Percentiles rank a stretch among this genome's conserved stretches.
Evolutionary conservation across 768 basidiomycete species (phyloP).

Genomic region (Phallus indusiatus): DNA sequence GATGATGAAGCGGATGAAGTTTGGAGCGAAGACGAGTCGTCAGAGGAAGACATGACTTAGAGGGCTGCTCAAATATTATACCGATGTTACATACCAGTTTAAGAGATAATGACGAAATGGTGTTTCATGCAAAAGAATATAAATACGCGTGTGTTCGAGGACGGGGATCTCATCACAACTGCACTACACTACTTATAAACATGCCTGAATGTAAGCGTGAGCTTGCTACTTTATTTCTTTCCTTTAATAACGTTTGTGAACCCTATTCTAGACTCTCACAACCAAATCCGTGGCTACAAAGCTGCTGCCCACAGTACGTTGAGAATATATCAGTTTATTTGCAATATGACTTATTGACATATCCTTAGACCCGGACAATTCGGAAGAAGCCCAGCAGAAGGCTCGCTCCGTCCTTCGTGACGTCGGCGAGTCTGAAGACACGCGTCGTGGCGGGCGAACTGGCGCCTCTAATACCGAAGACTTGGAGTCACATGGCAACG

Average conservation of each 20-base stretch:
- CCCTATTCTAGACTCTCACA: neutral
- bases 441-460: neutral
- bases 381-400: neutral
- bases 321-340: neutral
- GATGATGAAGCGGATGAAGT: constrained; percentile 46
- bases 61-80: neutral
- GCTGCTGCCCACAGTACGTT: neutral
- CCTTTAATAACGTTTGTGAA: neutral
- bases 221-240: neutral
- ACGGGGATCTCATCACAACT: neutral
- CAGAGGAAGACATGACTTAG: constrained; percentile 12
- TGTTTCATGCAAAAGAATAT: neutral
- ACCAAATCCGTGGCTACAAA: constrained; percentile 1
- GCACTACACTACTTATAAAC: neutral
- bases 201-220: neutral
- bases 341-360: neutral
- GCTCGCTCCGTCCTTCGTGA: neutral
- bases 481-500: neutral
- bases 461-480: neutral
- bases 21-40: constrained; percentile 16
- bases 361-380: neutral
- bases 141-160: neutral
- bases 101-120: neutral
- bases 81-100: neutral
- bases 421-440: neutral